phyloP scores from a whole-genome alignment of 169 alveolate genomes.

The Plasmodium knowlesi region DNA sequence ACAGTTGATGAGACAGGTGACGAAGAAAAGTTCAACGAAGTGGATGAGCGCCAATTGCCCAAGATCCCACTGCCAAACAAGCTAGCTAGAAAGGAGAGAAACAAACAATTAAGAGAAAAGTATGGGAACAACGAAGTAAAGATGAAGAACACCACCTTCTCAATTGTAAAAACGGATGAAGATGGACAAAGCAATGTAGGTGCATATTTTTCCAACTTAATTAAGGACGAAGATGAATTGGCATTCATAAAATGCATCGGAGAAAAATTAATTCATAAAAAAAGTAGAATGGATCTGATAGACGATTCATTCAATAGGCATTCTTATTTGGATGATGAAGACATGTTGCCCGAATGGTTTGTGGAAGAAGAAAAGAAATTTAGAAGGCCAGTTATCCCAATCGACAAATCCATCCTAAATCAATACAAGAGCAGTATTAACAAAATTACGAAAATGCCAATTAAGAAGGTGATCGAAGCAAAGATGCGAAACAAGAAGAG shows the following conservation, averaged over 20 bases:
- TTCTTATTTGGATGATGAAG: slow-evolving; percentile 91
- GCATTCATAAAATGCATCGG: slow-evolving; percentile 78
- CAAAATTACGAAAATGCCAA: slow-evolving; percentile 95
- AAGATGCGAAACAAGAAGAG: slow-evolving; percentile 94
- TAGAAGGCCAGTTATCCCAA: slow-evolving; percentile 94
- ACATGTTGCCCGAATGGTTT: slow-evolving; percentile 97
- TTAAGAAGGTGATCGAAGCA: slow-evolving; percentile 97
- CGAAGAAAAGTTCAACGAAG: slow-evolving; percentile 47
- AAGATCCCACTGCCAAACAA: slow-evolving; percentile 71
- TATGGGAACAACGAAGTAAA: slow-evolving; percentile 61
- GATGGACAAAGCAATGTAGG: slow-evolving; percentile 21
- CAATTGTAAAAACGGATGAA: slow-evolving; percentile 66
- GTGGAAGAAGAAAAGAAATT: slow-evolving; percentile 95
- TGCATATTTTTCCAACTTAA: slow-evolving; percentile 60
- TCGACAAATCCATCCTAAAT: slow-evolving; percentile 95
- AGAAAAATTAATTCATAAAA: slow-evolving; percentile 88
- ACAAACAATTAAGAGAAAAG: slow-evolving; percentile 71
- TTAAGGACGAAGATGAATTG: slow-evolving; percentile 79
- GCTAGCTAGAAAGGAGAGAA: slow-evolving; percentile 67
- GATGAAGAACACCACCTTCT: slow-evolving; percentile 64
- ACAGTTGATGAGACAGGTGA: slow-evolving; percentile 1
- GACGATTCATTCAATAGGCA: slow-evolving; percentile 95
- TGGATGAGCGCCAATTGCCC: slow-evolving; percentile 30
- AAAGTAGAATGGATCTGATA: slow-evolving; percentile 93
- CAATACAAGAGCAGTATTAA: slow-evolving; percentile 94